Conservation (phyloP, 2,329 filamentous ascomycete species). For the Alternaria sp. region DNA sequence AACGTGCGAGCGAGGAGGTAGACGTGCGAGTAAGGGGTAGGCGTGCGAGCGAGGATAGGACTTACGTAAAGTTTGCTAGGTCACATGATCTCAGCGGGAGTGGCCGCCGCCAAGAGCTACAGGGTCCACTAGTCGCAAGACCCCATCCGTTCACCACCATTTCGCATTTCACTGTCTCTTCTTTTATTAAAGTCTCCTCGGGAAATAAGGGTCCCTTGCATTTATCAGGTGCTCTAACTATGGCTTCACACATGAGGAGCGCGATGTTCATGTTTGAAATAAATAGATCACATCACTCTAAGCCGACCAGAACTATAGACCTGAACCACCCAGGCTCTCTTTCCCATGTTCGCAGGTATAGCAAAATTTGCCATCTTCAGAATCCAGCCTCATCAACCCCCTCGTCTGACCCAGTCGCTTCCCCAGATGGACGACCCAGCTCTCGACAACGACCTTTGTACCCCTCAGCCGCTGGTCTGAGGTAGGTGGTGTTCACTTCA, state of each 20-base stretch:
- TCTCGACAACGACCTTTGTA: conserved; percentile 53
- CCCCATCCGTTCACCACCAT: conserved; percentile 9
- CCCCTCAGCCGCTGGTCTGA: conserved; percentile 56
- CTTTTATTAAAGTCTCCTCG: not conserved
- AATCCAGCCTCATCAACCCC: conserved; percentile 52
- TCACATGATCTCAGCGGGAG: no score
- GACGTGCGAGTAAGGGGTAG: no score
- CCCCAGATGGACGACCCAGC: conserved; percentile 57
- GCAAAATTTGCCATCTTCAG: conserved; percentile 50
- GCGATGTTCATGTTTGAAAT: no score
- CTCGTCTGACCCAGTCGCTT: conserved; percentile 53
- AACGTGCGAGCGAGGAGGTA: no score
- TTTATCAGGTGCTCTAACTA: not conserved
- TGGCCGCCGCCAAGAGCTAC: not conserved
- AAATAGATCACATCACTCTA: not conserved
- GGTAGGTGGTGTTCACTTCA: conserved; percentile 57
- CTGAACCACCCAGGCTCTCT: conserved; percentile 36
- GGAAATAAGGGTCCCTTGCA: not conserved
- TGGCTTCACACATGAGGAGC: not conserved
- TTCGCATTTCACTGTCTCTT: not conserved
- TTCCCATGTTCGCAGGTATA: conserved; percentile 54
- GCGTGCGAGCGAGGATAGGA: no score
- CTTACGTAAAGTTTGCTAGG: no score
- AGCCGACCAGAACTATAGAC: conserved; percentile 21
- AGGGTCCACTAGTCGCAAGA: conserved; percentile 6